Percentiles rank a stretch among this genome's conserved stretches.
These are phyloP conservation scores for Saturnispora bothae DNA, from an alignment of 805 yeast species.

Conservation along the genomic window DNA sequence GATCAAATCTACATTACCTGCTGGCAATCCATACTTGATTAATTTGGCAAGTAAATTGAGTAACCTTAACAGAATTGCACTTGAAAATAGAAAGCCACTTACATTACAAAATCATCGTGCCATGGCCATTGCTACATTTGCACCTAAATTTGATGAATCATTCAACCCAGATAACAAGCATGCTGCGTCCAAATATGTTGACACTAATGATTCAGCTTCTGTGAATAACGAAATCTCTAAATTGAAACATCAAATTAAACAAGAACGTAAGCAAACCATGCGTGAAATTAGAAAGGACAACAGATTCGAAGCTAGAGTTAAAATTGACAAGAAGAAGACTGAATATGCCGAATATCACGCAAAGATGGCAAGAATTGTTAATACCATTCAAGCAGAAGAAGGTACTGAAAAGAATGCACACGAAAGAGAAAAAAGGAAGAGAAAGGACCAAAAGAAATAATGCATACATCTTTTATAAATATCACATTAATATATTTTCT, in stretches of 20 bases:
- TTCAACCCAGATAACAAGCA: constrained; percentile 93
- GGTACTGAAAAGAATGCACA: constrained; percentile 92
- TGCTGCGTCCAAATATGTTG: constrained; percentile 10
- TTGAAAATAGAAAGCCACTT: constrained; percentile 54
- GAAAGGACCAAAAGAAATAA: constrained; percentile 29
- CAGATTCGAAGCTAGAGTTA: constrained; percentile 78
- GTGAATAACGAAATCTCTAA: constrained; percentile 76
- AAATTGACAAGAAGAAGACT: constrained; percentile 64
- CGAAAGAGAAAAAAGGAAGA: constrained; percentile 69
- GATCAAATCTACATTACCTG: constrained; percentile 21
- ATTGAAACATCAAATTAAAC: constrained; percentile 76
- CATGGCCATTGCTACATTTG: constrained; percentile 69
- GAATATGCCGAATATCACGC: constrained; percentile 73
- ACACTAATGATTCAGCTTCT: constrained; percentile 60
- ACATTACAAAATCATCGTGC: constrained; percentile 76
- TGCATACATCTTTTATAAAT: background rate
- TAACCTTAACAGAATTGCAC: constrained; percentile 39
- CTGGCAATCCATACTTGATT: constrained; percentile 22
- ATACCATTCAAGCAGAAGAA: constrained; percentile 83
- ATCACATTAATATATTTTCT: background rate
- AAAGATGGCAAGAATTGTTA: constrained; percentile 79
- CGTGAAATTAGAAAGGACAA: constrained; percentile 88
- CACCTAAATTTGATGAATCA: constrained; percentile 92
- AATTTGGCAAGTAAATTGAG: constrained; percentile 34
- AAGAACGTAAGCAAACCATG: constrained; percentile 79